Conservation (phyloP, 2,329 filamentous ascomycete genomes). For the Xylariales sp. region DNA sequence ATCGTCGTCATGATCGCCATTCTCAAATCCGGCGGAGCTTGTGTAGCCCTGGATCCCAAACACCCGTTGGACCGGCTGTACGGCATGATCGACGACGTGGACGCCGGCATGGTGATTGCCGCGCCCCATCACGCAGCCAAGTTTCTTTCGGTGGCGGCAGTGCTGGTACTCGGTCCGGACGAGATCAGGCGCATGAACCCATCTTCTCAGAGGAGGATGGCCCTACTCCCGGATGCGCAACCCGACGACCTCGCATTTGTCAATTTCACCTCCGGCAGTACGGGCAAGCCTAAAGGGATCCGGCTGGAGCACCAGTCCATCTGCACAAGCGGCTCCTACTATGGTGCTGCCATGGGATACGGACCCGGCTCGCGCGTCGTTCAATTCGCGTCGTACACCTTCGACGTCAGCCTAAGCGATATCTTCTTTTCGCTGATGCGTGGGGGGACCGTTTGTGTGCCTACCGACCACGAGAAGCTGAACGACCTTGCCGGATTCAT, state of each 20-base stretch:
- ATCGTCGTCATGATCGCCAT: slow-evolving; percentile 28
- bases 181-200: neutral
- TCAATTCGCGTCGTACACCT: slow-evolving; percentile 9
- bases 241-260: neutral
- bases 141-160: neutral
- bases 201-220: slow-evolving; percentile 5
- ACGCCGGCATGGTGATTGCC: neutral
- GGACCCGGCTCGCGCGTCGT: slow-evolving; percentile 37
- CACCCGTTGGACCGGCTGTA: neutral
- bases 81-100: neutral
- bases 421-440: neutral
- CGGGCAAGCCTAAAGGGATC: slow-evolving; percentile 6
- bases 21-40: slow-evolving; percentile 28
- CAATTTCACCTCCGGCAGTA: slow-evolving; percentile 7
- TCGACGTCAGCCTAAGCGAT: slow-evolving; percentile 4
- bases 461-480: neutral
- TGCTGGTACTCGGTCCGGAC: neutral
- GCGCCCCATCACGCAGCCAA: neutral
- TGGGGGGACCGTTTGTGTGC: slow-evolving; percentile 2
- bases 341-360: slow-evolving; percentile 30
- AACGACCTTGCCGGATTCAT: neutral
- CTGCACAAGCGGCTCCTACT: neutral
- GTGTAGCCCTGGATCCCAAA: slow-evolving; percentile 12
- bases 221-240: neutral
- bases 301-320: slow-evolving; percentile 2